A percentile compares a stretch with the other conserved stretches of the same genome.
phyloP scores from a whole-genome alignment of 2,329 filamentous ascomycete genomes.

The Aphanoascus verrucosus region DNA sequence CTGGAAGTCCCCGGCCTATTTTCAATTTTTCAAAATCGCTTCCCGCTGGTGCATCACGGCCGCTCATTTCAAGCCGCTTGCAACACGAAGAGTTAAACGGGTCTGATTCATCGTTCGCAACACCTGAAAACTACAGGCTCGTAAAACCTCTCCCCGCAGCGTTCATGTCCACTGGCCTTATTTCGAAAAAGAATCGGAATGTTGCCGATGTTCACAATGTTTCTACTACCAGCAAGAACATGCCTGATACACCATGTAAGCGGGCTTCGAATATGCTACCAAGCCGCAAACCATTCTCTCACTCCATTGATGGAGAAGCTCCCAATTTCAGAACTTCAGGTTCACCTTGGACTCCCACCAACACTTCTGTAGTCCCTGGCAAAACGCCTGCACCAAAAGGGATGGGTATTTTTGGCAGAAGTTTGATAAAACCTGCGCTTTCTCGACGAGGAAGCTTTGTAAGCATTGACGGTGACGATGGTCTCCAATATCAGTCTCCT shows the following conservation, averaged over 20 bases:
- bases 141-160: constrained; percentile 68
- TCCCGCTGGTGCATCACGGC: constrained; percentile 51
- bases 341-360: constrained; percentile 72
- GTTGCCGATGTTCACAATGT: constrained; percentile 51
- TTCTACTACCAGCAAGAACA: constrained; percentile 49
- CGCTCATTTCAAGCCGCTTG: constrained; percentile 31
- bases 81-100: constrained; percentile 41
- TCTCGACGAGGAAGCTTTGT: constrained; percentile 60
- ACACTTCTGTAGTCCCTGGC: constrained; percentile 46
- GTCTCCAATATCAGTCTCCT: constrained; percentile 48
- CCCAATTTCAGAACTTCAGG: constrained; percentile 63
- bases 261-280: constrained; percentile 62
- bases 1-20: constrained; percentile 43
- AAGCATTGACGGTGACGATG: constrained; percentile 70
- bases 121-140: constrained; percentile 64
- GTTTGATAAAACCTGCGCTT: constrained; percentile 38
- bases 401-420: constrained; percentile 52
- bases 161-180: constrained; percentile 86
- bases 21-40: constrained; percentile 64
- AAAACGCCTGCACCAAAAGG: constrained; percentile 58
- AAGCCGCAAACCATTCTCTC: constrained; percentile 45
- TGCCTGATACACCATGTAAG: constrained; percentile 95
- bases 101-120: constrained; percentile 51
- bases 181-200: constrained; percentile 87
- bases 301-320: constrained; percentile 51